Percentiles rank a stretch among this genome's conserved stretches.
phyloP scores from a whole-genome alignment of 306 rosid genomes.

The Mimosa pudica region DNA sequence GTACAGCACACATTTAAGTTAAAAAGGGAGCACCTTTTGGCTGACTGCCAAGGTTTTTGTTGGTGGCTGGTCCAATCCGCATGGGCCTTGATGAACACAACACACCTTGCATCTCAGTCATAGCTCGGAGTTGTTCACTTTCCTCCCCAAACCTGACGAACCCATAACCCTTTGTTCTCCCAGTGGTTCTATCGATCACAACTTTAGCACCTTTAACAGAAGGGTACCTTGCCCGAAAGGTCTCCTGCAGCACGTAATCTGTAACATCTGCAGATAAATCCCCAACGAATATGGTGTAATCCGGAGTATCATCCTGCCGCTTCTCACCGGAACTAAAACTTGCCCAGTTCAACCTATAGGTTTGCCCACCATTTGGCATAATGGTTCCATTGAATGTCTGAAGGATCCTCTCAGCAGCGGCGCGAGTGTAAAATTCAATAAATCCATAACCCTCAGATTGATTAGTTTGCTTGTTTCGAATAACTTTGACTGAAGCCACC shows the following conservation, averaged over 20 bases:
- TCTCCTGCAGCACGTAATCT: constrained; percentile 71
- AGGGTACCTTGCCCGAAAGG: constrained; percentile 60
- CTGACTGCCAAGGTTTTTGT: constrained; percentile 73
- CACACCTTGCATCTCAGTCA: constrained; percentile 97
- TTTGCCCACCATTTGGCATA: constrained; percentile 87
- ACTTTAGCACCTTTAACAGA: constrained; percentile 88
- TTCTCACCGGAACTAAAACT: constrained; percentile 78
- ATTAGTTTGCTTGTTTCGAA: constrained; percentile 82
- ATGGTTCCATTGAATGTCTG: constrained; percentile 73
- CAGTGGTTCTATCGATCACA: constrained; percentile 89
- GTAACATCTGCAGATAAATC: constrained; percentile 94
- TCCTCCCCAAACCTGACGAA: constrained; percentile 92
- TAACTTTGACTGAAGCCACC: constrained; percentile 75
- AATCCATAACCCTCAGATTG: constrained; percentile 93
- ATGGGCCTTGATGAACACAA: constrained; percentile 85
- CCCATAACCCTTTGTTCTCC: constrained; percentile 90
- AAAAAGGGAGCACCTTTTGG: constrained; percentile 59
- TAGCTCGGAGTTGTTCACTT: constrained; percentile 75
- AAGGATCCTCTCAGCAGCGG: constrained; percentile 79
- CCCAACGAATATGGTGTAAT: constrained; percentile 88
- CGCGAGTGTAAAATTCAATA: constrained; percentile 70
- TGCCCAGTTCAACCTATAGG: constrained; percentile 94
- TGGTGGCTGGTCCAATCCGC: constrained; percentile 94
- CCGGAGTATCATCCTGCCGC: constrained; percentile 87
- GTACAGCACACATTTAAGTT: background rate